Evolutionary conservation across 31 red algal genomes (phyloP).

Genomic region (Bonnemaisonia californica): DNA sequence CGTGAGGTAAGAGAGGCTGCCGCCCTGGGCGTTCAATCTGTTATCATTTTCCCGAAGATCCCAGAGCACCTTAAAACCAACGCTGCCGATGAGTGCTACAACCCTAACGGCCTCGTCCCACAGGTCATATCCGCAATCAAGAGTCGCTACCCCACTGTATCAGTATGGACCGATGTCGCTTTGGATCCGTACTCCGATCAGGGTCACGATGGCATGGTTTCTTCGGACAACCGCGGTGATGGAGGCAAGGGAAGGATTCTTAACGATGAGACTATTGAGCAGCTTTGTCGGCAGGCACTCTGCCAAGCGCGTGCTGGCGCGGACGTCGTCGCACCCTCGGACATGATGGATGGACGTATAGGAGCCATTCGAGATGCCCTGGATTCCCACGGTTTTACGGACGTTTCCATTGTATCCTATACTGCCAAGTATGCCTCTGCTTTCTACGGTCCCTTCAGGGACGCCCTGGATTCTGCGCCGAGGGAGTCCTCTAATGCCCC

Average conservation of each 20-base stretch:
- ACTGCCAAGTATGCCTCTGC: constrained; percentile 99
- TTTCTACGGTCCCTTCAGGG: constrained; percentile 98
- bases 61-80: constrained; percentile 87
- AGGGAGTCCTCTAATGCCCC: constrained; percentile 74
- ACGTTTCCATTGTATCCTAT: constrained; percentile 96
- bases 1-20: constrained; percentile 71
- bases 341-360: constrained; percentile 99
- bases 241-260: constrained; percentile 83
- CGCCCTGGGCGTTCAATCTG: constrained; percentile 69
- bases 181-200: constrained; percentile 97
- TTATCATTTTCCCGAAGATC: constrained; percentile 97
- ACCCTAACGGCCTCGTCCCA: constrained; percentile 83
- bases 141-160: constrained; percentile 69
- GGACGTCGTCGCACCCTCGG: constrained; percentile 95
- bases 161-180: constrained; percentile 97
- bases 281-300: constrained; percentile 90
- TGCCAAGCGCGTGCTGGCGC: constrained; percentile 95
- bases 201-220: constrained; percentile 97
- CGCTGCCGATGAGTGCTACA: constrained; percentile 94
- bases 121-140: constrained; percentile 72
- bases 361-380: constrained; percentile 94
- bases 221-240: constrained; percentile 73
- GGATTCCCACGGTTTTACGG: constrained; percentile 77
- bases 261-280: constrained; percentile 97
- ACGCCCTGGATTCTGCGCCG: constrained; percentile 95